A percentile compares a stretch with the other conserved stretches of the same genome.
phyloP scores from a whole-genome alignment of 192 early-diverging fungal species.

The Spizellomyces sp. region DNA sequence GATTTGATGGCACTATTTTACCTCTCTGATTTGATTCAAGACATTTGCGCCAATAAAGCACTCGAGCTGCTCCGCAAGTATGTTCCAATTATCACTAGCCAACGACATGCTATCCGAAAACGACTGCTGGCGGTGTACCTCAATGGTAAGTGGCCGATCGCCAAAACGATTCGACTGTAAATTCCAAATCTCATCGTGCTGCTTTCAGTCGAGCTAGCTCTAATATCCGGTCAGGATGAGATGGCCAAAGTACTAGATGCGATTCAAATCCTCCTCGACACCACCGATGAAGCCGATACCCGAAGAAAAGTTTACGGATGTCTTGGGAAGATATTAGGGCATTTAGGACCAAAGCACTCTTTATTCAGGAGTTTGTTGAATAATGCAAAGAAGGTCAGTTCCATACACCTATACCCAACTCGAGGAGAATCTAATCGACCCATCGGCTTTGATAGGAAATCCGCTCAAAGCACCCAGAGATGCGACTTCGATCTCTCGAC shows the following conservation, averaged over 20 bases:
- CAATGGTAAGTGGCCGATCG: conserved; percentile 24
- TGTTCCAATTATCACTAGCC: conserved; percentile 48
- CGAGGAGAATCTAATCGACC: not conserved
- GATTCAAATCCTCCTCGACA: conserved; percentile 48
- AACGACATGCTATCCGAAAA: conserved; percentile 43
- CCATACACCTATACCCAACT: not conserved
- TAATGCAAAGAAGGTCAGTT: conserved; percentile 46
- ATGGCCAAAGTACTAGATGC: conserved; percentile 50
- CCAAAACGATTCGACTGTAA: not conserved
- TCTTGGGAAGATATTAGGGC: conserved; percentile 42
- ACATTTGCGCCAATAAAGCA: conserved; percentile 49
- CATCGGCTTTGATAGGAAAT: conserved; percentile 36
- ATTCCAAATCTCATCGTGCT: not conserved
- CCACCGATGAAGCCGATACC: conserved; percentile 34
- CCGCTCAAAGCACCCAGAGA: conserved; percentile 37
- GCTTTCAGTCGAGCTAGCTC: conserved; percentile 45
- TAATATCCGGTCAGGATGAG: conserved; percentile 50
- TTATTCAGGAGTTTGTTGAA: conserved; percentile 50
- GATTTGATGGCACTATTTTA: conserved; percentile 58
- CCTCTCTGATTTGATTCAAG: conserved; percentile 45
- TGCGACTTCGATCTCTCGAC: conserved; percentile 42
- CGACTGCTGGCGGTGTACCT: conserved; percentile 49
- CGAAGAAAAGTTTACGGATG: conserved; percentile 46
- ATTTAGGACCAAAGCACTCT: conserved; percentile 47
- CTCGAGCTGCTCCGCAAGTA: conserved; percentile 46